Evolutionary conservation across 192 early-diverging fungal species (phyloP).

Genomic region (Coemansia erecta): DNA sequence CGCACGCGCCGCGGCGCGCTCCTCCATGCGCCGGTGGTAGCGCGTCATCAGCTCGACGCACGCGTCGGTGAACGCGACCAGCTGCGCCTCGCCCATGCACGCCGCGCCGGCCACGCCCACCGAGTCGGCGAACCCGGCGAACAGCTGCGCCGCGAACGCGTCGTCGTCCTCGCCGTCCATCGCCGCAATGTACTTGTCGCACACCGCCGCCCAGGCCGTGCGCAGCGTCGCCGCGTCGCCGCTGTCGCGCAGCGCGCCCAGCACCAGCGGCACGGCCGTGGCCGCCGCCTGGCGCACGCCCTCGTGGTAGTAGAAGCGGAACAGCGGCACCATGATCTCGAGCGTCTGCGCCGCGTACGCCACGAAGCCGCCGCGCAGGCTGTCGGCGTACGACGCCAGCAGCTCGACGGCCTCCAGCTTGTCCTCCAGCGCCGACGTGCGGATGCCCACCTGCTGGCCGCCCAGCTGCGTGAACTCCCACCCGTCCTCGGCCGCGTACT

Average conservation of each 20-base stretch:
- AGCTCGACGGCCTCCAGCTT: slow-evolving; percentile 98
- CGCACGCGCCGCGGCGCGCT: slow-evolving; percentile 69
- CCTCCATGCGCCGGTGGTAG: slow-evolving; percentile 72
- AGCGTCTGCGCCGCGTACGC: slow-evolving; percentile 80
- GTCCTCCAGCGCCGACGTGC: slow-evolving; percentile 93
- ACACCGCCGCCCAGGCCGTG: slow-evolving; percentile 68
- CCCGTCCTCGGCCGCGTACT: slow-evolving; percentile 93
- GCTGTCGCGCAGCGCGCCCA: slow-evolving; percentile 59
- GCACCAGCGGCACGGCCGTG: slow-evolving; percentile 73
- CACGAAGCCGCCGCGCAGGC: slow-evolving; percentile 86
- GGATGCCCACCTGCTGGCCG: slow-evolving; percentile 95
- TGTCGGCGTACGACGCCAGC: slow-evolving; percentile 90
- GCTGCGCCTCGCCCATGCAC: slow-evolving; percentile 57
- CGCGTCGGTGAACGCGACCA: slow-evolving; percentile 70
- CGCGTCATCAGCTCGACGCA: slow-evolving; percentile 71
- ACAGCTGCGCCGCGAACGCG: slow-evolving; percentile 74
- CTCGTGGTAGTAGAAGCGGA: slow-evolving; percentile 98
- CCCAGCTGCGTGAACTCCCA: slow-evolving; percentile 95
- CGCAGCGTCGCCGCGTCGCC: slow-evolving; percentile 40
- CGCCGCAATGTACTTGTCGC: slow-evolving; percentile 73
- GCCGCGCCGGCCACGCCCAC: slow-evolving; percentile 42
- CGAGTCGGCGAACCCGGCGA: slow-evolving; percentile 71
- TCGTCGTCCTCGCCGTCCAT: slow-evolving; percentile 82
- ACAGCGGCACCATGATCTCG: slow-evolving; percentile 82
- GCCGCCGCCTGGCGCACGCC: slow-evolving; percentile 91